Conservation (phyloP, 441 rosid species). For the Erysimum pusillum region DNA sequence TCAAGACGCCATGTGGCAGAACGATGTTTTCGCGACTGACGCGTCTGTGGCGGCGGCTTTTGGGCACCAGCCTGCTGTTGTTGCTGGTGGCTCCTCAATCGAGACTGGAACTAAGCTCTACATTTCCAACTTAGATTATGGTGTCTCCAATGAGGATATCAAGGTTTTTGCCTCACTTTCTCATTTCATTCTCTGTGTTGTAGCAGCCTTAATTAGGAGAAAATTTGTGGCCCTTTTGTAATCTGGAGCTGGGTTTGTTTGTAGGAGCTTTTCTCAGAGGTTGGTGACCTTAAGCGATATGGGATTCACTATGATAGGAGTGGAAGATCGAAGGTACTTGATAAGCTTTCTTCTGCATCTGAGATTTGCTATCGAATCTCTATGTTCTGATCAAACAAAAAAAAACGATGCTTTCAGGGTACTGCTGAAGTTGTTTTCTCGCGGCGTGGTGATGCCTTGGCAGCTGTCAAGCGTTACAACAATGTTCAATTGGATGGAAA, state of each 20-base stretch:
- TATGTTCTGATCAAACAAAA: neutral
- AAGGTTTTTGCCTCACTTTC: constrained; percentile 42
- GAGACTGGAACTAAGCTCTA: constrained; percentile 64
- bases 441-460: constrained; percentile 56
- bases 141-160: constrained; percentile 61
- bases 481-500: constrained; percentile 70
- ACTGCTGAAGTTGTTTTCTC: constrained; percentile 69
- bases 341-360: constrained; percentile 18
- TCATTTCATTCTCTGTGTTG: neutral
- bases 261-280: constrained; percentile 67
- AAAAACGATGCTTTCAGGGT: constrained; percentile 49
- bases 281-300: constrained; percentile 61
- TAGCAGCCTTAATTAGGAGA: neutral
- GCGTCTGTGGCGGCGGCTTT: constrained; percentile 46
- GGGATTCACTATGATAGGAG: constrained; percentile 62
- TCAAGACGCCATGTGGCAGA: constrained; percentile 50
- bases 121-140: constrained; percentile 60
- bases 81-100: constrained; percentile 45
- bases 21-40: constrained; percentile 51
- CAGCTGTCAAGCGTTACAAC: constrained; percentile 67
- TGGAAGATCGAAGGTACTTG: constrained; percentile 66
- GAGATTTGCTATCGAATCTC: neutral
- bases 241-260: constrained; percentile 28
- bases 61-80: constrained; percentile 42
- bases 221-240: neutral